A percentile compares a stretch with the other conserved stretches of the same genome.
These are phyloP conservation scores for Bipolaris gigantea DNA, from an alignment of 2,329 filamentous ascomycete species.

Conservation along the genomic window DNA sequence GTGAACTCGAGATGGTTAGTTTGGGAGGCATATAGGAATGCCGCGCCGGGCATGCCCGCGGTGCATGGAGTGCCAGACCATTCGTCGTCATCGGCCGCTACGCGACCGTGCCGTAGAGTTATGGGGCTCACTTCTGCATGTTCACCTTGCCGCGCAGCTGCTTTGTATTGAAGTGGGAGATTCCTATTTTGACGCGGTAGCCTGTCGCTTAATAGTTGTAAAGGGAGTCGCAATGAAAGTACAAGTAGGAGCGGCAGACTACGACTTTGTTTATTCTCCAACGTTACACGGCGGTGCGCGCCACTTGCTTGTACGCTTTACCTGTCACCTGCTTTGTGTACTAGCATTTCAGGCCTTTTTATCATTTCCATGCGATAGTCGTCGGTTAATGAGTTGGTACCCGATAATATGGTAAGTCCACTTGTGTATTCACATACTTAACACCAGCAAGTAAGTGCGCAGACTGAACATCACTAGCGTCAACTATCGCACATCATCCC, in stretches of 20 bases:
- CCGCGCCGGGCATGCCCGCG: neutral
- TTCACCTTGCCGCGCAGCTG: slow-evolving; percentile 1
- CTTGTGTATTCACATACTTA: neutral
- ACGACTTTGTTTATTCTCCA: neutral
- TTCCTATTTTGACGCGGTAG: neutral
- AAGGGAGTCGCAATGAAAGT: slow-evolving; percentile 3
- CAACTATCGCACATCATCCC: slow-evolving; percentile 17
- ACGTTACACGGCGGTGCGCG: neutral
- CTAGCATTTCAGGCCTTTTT: slow-evolving; percentile 7
- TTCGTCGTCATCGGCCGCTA: neutral
- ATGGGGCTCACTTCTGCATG: neutral
- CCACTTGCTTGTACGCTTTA: neutral
- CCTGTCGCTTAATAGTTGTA: neutral
- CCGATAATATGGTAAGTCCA: slow-evolving; percentile 8
- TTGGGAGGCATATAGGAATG: neutral
- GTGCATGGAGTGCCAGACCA: neutral
- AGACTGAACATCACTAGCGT: neutral
- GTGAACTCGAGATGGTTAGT: neutral
- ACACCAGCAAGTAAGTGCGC: neutral
- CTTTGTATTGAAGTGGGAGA: neutral
- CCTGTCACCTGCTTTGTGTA: neutral
- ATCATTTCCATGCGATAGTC: slow-evolving; percentile 19
- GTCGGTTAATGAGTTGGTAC: slow-evolving; percentile 5
- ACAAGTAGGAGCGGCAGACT: neutral
- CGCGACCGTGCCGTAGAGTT: neutral